Evolutionary conservation across 177 flowering plant species (phyloP).

Genomic region (Telopea speciosissima): DNA sequence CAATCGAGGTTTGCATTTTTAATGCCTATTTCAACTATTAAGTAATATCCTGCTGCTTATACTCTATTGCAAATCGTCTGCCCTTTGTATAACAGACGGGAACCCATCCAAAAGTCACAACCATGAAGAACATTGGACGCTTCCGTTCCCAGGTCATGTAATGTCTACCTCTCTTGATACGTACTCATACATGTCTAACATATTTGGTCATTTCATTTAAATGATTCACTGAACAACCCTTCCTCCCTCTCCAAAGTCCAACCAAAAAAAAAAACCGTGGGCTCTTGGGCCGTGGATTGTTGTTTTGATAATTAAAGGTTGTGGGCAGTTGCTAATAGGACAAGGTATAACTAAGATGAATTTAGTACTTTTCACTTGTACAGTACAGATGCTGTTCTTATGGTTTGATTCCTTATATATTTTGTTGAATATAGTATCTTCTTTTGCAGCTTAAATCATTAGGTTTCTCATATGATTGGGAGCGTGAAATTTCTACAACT

Average conservation of each 20-base stretch:
- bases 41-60: neutral
- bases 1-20: conserved; percentile 61
- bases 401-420: conserved; percentile 9
- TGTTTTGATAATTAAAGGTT: neutral
- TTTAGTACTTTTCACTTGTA: neutral
- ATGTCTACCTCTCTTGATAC: conserved; percentile 6
- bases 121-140: conserved; percentile 66
- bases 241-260: too few relatives aligned
- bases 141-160: conserved; percentile 76
- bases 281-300: too few relatives aligned
- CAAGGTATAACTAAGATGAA: neutral
- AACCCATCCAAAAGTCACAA: conserved; percentile 89
- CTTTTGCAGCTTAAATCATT: conserved; percentile 72
- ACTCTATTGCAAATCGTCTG: neutral
- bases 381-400: neutral
- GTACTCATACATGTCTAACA: neutral
- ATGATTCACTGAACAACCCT: neutral
- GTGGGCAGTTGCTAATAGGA: neutral
- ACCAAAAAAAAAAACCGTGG: too few relatives aligned
- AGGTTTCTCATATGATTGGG: conserved; percentile 99
- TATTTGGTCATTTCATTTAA: neutral
- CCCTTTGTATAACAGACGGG: conserved; percentile 59
- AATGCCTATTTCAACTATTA: neutral
- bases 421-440: conserved; percentile 7
- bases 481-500: conserved; percentile 89